These are phyloP conservation scores for Penicillium paxilli DNA, from an alignment of 495 filamentous ascomycete genomes.

Conservation along the genomic window DNA sequence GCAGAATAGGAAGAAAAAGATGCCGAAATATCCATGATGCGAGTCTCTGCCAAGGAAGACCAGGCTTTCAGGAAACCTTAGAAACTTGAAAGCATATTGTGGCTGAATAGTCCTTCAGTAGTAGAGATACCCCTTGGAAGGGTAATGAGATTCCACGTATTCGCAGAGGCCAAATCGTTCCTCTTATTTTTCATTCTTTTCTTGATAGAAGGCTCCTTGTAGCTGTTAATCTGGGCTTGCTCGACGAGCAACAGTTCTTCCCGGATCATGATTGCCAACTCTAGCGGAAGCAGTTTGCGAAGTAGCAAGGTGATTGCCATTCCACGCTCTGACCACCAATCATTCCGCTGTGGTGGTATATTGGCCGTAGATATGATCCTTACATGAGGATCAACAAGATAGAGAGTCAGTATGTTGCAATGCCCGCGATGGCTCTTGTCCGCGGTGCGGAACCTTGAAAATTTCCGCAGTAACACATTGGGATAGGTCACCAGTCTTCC, in stretches of 20 bases:
- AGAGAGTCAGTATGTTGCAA: neutral
- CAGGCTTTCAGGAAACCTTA: too few relatives aligned
- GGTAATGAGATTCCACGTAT: too few relatives aligned
- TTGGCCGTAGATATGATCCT: neutral
- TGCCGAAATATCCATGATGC: too few relatives aligned
- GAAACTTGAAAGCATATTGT: too few relatives aligned
- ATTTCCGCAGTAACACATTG: neutral
- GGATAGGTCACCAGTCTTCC: neutral
- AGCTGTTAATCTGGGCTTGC: neutral
- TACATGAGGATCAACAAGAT: neutral
- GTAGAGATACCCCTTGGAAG: too few relatives aligned
- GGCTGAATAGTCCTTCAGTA: too few relatives aligned
- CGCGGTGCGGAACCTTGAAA: neutral
- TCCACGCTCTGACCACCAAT: neutral
- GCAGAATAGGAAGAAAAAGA: too few relatives aligned
- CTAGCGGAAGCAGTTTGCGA: neutral
- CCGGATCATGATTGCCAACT: neutral
- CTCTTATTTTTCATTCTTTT: slow-evolving; percentile 39
- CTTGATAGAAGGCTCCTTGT: neutral
- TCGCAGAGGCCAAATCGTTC: too few relatives aligned
- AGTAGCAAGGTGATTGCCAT: neutral
- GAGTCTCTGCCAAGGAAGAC: too few relatives aligned
- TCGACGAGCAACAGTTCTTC: neutral
- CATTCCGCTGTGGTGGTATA: neutral
- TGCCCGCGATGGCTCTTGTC: neutral